Conservation (phyloP, 306 rosid genomes). For the Ziziphus jujuba region DNA sequence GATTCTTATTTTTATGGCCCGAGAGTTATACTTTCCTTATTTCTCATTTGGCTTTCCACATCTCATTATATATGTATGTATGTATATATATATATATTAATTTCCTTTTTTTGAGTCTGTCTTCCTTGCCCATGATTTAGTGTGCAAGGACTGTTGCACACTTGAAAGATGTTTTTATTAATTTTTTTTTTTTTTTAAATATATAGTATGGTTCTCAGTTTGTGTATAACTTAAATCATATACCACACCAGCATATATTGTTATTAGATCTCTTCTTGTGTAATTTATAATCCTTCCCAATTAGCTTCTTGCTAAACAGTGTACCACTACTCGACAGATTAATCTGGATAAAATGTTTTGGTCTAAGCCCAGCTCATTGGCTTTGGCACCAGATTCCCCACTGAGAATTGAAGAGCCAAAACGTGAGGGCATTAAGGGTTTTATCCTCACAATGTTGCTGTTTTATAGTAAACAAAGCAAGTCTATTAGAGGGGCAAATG, state of each 20-base stretch:
- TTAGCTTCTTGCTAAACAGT: constrained; percentile 27
- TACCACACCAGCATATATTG: background rate
- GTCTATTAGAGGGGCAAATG: constrained; percentile 93
- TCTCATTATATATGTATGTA: too few species aligned
- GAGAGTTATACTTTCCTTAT: too few species aligned
- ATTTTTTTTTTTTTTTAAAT: too few species aligned
- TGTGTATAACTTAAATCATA: background rate
- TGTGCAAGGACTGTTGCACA: background rate
- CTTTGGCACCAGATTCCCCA: constrained; percentile 64
- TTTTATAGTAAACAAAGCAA: constrained; percentile 92
- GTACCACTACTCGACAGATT: constrained; percentile 42
- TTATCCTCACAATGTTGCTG: constrained; percentile 60
- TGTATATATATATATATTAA: too few species aligned
- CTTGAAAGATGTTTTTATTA: background rate
- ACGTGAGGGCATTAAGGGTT: constrained; percentile 63
- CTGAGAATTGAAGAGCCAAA: constrained; percentile 77
- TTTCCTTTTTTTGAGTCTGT: too few species aligned
- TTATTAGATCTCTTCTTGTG: background rate
- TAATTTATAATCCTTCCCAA: background rate
- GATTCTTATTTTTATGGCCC: too few species aligned
- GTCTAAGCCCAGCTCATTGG: constrained; percentile 79
- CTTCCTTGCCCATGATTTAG: too few species aligned
- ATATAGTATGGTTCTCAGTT: background rate
- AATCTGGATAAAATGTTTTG: constrained; percentile 71
- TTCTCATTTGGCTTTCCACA: too few species aligned